phyloP scores from a whole-genome alignment of 2,329 filamentous ascomycete genomes.

The Clathrospora elynae region DNA sequence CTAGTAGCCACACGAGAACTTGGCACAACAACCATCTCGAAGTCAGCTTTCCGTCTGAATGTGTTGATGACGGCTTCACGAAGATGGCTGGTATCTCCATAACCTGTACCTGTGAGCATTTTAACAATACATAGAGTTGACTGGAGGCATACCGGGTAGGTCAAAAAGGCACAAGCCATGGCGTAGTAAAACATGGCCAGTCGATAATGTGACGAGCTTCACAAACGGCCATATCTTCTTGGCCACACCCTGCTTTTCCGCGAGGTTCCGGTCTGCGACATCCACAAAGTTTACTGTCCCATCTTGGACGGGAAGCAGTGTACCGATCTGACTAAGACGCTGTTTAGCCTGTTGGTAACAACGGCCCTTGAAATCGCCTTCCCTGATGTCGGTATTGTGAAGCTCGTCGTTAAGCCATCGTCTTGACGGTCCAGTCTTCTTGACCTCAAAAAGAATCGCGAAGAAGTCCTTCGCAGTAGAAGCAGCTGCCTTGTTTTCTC shows the following conservation, averaged over 20 bases:
- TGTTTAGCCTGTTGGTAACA: conserved; percentile 5
- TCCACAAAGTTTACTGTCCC: not conserved
- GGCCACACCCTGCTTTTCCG: not conserved
- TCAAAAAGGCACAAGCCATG: conserved; percentile 16
- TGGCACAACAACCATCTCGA: conserved; percentile 20
- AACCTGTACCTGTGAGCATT: conserved; percentile 11
- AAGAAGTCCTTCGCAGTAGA: conserved; percentile 17
- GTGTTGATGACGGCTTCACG: conserved; percentile 14
- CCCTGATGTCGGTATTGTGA: conserved; percentile 3
- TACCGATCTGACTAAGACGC: too few relatives aligned
- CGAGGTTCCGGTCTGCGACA: conserved; percentile 10
- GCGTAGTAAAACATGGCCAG: conserved; percentile 15
- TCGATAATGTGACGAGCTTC: conserved; percentile 10
- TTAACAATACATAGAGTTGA: not conserved
- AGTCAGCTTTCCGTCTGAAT: conserved; percentile 14
- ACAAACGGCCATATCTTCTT: conserved; percentile 16
- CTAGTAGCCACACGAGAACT: conserved; percentile 7
- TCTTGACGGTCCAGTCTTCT: not conserved
- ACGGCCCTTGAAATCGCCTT: not conserved
- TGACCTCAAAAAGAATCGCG: conserved; percentile 14
- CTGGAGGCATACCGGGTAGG: conserved; percentile 15
- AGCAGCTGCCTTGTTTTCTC: not conserved
- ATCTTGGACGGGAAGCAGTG: too few relatives aligned
- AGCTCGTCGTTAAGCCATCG: conserved; percentile 5
- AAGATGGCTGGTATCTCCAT: conserved; percentile 22